Conservation (phyloP, 306 rosid genomes). For the Begonia peltatifolia region DNA sequence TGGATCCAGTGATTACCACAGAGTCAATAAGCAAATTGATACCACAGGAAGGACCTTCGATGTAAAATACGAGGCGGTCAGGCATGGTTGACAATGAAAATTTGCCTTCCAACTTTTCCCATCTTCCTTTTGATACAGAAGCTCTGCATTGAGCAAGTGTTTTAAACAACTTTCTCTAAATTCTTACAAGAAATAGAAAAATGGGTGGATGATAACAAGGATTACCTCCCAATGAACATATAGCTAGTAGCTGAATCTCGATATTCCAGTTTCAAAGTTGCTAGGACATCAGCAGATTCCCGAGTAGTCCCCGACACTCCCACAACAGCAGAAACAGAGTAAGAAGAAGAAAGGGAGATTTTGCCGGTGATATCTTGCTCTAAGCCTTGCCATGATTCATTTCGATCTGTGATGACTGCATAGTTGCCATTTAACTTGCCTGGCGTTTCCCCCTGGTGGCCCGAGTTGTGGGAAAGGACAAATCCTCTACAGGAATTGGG, state of each 20-base stretch:
- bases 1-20: constrained; percentile 33
- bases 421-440: constrained; percentile 17
- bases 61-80: constrained; percentile 44
- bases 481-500: constrained; percentile 53
- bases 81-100: constrained; percentile 55
- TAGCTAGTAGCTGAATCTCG: constrained; percentile 42
- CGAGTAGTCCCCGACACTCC: constrained; percentile 59
- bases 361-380: constrained; percentile 72
- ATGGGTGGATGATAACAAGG: constrained; percentile 1
- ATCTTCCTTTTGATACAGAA: constrained; percentile 44
- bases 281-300: constrained; percentile 51
- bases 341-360: constrained; percentile 37
- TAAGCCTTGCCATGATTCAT: constrained; percentile 88
- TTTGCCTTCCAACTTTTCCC: constrained; percentile 72
- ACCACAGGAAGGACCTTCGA: constrained; percentile 91
- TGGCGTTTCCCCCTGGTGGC: constrained; percentile 18
- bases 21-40: constrained; percentile 56
- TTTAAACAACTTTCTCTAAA: constrained; percentile 2
- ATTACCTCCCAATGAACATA: constrained; percentile 64
- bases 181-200: neutral
- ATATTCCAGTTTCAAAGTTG: constrained; percentile 67
- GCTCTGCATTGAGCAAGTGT: constrained; percentile 32
- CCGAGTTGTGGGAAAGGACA: constrained; percentile 36
- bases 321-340: constrained; percentile 56
- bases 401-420: constrained; percentile 55